Conservation (phyloP, 805 yeast species). For the Kluyveromyces lactis region DNA sequence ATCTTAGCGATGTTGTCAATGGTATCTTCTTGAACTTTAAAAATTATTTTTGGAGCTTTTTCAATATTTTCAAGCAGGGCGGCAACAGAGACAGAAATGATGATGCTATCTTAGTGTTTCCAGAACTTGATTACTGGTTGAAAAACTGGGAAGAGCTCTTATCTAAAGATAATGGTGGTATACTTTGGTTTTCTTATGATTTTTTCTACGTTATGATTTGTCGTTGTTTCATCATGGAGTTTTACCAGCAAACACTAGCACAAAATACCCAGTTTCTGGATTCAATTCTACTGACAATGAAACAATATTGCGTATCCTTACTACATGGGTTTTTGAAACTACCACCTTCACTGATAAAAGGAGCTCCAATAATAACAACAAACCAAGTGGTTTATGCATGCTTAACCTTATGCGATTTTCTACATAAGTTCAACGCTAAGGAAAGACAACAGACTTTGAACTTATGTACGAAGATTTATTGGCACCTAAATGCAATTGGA, state of each 20-base stretch:
- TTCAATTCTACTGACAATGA: slow-evolving; percentile 34
- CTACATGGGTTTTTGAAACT: slow-evolving; percentile 37
- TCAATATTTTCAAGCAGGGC: slow-evolving; percentile 5
- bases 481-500: slow-evolving; percentile 52
- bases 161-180: slow-evolving; percentile 40
- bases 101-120: slow-evolving; percentile 16
- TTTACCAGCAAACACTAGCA: slow-evolving; percentile 17
- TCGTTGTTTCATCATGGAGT: slow-evolving; percentile 28
- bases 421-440: slow-evolving; percentile 32
- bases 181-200: slow-evolving; percentile 39
- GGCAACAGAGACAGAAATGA: slow-evolving; percentile 5
- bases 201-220: slow-evolving; percentile 39
- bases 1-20: slow-evolving; percentile 31
- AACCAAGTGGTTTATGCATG: slow-evolving; percentile 49
- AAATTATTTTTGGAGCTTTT: slow-evolving; percentile 14
- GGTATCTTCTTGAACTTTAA: slow-evolving; percentile 22
- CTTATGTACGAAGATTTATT: slow-evolving; percentile 44
- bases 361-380: slow-evolving; percentile 45
- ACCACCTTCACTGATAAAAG: slow-evolving; percentile 40
- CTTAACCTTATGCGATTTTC: slow-evolving; percentile 41
- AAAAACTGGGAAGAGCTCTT: slow-evolving; percentile 37
- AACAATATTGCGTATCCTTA: slow-evolving; percentile 37
- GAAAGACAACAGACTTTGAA: slow-evolving; percentile 36
- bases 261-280: slow-evolving; percentile 19
- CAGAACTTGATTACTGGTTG: slow-evolving; percentile 39